These are phyloP conservation scores for Globisporangium canariense DNA, from an alignment of 352 stramenopile species.

Conservation along the genomic window DNA sequence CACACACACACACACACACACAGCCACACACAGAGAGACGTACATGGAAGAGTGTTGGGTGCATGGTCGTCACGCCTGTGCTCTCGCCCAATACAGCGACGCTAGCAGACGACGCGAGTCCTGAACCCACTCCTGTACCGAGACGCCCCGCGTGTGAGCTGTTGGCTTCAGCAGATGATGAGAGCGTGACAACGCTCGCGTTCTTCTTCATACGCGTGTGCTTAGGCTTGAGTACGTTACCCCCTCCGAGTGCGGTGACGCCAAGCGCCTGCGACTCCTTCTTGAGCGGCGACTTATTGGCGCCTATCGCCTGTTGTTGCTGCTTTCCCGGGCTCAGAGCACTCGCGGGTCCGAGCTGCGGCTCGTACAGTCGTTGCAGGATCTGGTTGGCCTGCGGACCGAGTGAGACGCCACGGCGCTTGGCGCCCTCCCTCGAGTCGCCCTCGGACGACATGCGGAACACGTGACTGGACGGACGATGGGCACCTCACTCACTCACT, in stretches of 20 bases:
- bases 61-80: constrained; percentile 23
- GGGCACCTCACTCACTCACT: background rate
- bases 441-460: constrained; percentile 7
- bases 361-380: constrained; percentile 65
- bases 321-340: constrained; percentile 5
- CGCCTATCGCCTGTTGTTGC: background rate
- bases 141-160: background rate
- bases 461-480: background rate
- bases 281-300: constrained; percentile 19
- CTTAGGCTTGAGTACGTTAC: constrained; percentile 39
- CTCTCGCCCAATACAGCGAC: constrained; percentile 21
- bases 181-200: constrained; percentile 33
- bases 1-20: background rate
- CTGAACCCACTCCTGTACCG: background rate
- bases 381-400: constrained; percentile 58
- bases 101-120: constrained; percentile 29
- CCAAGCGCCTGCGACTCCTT: constrained; percentile 2
- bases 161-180: constrained; percentile 1
- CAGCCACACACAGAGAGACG: background rate
- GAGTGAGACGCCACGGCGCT: constrained; percentile 41
- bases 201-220: constrained; percentile 47
- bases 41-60: constrained; percentile 51
- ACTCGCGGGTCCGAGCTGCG: constrained; percentile 37
- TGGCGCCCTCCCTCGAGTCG: constrained; percentile 45
- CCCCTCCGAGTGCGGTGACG: background rate